Evolutionary conservation across 495 filamentous ascomycete genomes (phyloP), one percentile per base, ranked within the genome.

Genomic region (Friedmanniomyces simplex): DNA sequence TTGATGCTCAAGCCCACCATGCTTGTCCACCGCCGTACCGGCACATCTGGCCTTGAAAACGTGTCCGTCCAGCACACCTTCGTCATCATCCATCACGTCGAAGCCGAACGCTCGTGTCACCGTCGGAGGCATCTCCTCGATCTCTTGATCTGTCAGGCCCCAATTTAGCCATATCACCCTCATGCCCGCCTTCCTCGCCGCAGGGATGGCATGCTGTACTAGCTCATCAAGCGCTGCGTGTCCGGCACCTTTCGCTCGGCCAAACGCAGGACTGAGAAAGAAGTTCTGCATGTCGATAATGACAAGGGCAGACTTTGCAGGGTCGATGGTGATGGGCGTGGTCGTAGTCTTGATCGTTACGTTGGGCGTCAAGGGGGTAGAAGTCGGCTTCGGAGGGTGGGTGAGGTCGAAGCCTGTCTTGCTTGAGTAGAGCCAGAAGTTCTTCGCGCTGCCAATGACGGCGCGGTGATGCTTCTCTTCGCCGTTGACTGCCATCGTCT

Each of bases 281-380:
- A 77, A 82, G 67, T 82, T 83, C 62, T 83, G 78, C 73, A 83
- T 79, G 66, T 83, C 80, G 34, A 82, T 75, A 22, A 83, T 74
- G 1, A 82, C 67, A 1, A 83, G 67, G 5, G 77, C 80, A 30
- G 72, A 73, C 50, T 66, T 69, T 12, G 65, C 52, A 5, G 78
- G 73, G 8, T 68, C 67, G 6, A 78, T 57, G 11, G 71, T 69
- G 41, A 76, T 71, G 8, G 70, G 69, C 4, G 63, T 63, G 1
- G 63, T 68, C 3, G 57, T 67, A 0, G 68, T 68, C 52, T 61
- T 24, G 55, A 68, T 50, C 8, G 49, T 62, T 22, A 66, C 28
- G 10, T 34, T 52, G 20, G 55, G 54, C 34, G 32, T 32, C 10
- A 55, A 12, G 1, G 61, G 41, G 5, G 52, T 28, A 21, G 53